phyloP scores from a whole-genome alignment of 2,329 filamentous ascomycete genomes.

The Mariannaea sp. region DNA sequence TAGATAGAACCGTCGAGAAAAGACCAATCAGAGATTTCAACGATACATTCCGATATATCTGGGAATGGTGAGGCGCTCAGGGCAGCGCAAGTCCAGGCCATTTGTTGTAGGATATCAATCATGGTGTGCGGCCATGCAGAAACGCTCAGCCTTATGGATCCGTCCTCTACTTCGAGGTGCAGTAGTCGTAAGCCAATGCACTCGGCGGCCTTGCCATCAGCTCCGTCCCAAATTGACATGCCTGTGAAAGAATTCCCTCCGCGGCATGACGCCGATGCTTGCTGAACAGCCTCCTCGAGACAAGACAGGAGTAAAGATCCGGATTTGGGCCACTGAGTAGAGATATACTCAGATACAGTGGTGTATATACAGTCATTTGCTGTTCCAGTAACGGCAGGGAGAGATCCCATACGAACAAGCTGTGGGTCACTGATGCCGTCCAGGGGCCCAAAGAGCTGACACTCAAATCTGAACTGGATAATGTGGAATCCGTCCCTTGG shows the following conservation, averaged over 20 bases:
- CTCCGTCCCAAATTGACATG: slow-evolving; percentile 46
- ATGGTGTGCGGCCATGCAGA: slow-evolving; percentile 44
- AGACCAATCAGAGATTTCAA: slow-evolving; percentile 41
- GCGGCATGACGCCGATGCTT: slow-evolving; percentile 33
- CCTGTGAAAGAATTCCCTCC: slow-evolving; percentile 37
- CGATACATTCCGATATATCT: slow-evolving; percentile 39
- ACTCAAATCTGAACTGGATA: slow-evolving; percentile 45
- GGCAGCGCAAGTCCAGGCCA: slow-evolving; percentile 45
- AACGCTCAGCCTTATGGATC: slow-evolving; percentile 40
- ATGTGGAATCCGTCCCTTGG: slow-evolving; percentile 44
- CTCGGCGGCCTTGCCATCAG: slow-evolving; percentile 30
- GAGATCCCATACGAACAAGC: slow-evolving; percentile 36
- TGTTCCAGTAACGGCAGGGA: slow-evolving; percentile 44
- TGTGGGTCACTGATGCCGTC: slow-evolving; percentile 39
- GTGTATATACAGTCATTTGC: slow-evolving; percentile 41
- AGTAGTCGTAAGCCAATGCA: slow-evolving; percentile 42
- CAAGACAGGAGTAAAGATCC: slow-evolving; percentile 39
- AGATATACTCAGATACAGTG: slow-evolving; percentile 42
- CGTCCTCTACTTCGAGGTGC: slow-evolving; percentile 44
- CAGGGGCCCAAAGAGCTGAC: slow-evolving; percentile 39
- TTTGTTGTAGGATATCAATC: slow-evolving; percentile 45
- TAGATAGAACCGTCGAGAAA: slow-evolving; percentile 43
- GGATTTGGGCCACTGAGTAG: slow-evolving; percentile 42
- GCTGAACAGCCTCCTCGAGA: slow-evolving; percentile 41
- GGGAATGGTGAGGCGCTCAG: slow-evolving; percentile 44